Evolutionary conservation across 306 rosid genomes (phyloP), one percentile per base, ranked within the genome.

Genomic region (Begonia peltatifolia): DNA sequence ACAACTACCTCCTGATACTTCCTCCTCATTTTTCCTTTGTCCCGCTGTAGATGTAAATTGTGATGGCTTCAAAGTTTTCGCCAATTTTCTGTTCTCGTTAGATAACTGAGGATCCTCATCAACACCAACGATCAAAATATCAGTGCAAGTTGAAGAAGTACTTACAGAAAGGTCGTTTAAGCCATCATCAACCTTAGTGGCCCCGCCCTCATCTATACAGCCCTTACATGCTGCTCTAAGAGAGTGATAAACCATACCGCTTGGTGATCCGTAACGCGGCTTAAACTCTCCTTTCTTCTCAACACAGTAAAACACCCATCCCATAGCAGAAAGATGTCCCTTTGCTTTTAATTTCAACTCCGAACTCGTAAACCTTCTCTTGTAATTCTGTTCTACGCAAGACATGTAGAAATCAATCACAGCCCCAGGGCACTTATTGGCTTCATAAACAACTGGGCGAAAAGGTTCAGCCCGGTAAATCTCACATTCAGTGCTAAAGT

Each of bases 141-240:
- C 23, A 20, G 23, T 20, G 46, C 46, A 42, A 42, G 10, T 42
- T 42, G 57, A 55, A 61, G 52, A 0, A 30, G 7, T 5, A 30
- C 38, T 30, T 30, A 7, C 38, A 30, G 38, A 30, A 20, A 20
- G 23, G 38, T 30, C 8, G 38, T 30, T 30, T 5, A 30, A 7
- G 9, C 9, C 38, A 1, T 30, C 38, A 5, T 7, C 38, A 30
- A 42, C 35, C 46, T 9, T 56, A 12, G 53, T 9, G 36, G 38
- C 17, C 0, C 44, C 62, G 11, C 66, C 69, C 0, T 63, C 66
- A 3, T 74, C 54, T 0, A 80, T 68, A 14, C 60, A 76, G 14
- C 44, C 55, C 42, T 71, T 25, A 52, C 94, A 87, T 0, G 96
- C 94, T 2, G 50, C 54, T 46, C 69, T 63, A 4, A 87, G 94